phyloP scores from a whole-genome alignment of 2,329 filamentous ascomycete species.

The Ceratocystis diversiconidia region DNA sequence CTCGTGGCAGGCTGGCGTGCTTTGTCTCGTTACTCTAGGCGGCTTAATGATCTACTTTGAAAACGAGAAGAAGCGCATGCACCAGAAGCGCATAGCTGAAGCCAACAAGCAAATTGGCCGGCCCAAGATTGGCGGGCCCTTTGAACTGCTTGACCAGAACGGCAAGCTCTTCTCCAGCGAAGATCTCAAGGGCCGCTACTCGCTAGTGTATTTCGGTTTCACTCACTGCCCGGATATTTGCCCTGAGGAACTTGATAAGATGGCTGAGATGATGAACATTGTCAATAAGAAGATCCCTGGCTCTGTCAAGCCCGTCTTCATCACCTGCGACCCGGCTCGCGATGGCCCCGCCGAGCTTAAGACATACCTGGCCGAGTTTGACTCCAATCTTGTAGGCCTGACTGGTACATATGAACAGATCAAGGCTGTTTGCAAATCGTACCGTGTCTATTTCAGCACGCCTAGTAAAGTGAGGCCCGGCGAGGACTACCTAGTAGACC shows the following conservation, averaged over 20 bases:
- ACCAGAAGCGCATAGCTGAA: slow-evolving; percentile 76
- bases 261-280: slow-evolving; percentile 85
- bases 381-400: slow-evolving; percentile 69
- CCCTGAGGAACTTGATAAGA: slow-evolving; percentile 97
- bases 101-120: slow-evolving; percentile 83
- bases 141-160: slow-evolving; percentile 68
- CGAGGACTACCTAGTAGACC: slow-evolving; percentile 93
- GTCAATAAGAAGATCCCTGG: slow-evolving; percentile 39
- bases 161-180: slow-evolving; percentile 63
- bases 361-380: slow-evolving; percentile 81
- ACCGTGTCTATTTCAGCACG: slow-evolving; percentile 94
- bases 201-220: slow-evolving; percentile 90
- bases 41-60: slow-evolving; percentile 84
- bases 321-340: slow-evolving; percentile 86
- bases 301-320: slow-evolving; percentile 65
- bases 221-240: slow-evolving; percentile 97
- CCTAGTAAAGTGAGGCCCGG: slow-evolving; percentile 78
- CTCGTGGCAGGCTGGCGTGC: slow-evolving; percentile 74
- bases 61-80: slow-evolving; percentile 80
- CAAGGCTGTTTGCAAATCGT: slow-evolving; percentile 87
- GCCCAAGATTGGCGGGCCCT: slow-evolving; percentile 84
- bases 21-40: slow-evolving; percentile 69
- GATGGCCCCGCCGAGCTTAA: slow-evolving; percentile 77
- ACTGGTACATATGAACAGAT: slow-evolving; percentile 90
- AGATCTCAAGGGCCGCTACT: slow-evolving; percentile 77